Percentiles rank a stretch among this genome's conserved stretches.
phyloP scores from a whole-genome alignment of 108 stramenopile species.

The Craspedostauros australis region DNA sequence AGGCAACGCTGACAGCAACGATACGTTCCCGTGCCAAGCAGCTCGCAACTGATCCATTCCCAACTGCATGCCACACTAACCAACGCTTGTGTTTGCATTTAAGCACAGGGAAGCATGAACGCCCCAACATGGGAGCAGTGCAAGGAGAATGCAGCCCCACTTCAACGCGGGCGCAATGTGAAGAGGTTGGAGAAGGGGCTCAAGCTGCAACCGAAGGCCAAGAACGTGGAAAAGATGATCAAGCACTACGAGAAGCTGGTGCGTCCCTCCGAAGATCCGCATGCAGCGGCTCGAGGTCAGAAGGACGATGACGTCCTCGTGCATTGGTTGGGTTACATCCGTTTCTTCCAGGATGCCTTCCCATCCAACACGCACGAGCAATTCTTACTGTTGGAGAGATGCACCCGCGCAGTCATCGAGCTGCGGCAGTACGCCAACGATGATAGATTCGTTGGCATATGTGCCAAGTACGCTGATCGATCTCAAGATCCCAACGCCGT shows the following conservation, averaged over 20 bases:
- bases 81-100: too few relatives aligned
- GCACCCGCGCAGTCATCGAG: conserved; percentile 53
- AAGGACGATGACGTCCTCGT: conserved; percentile 48
- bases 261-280: conserved; percentile 47
- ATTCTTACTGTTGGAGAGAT: conserved; percentile 79
- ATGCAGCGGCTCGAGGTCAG: conserved; percentile 36
- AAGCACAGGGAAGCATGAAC: too few relatives aligned
- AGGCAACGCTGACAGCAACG: too few relatives aligned
- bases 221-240: conserved; percentile 31
- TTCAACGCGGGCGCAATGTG: conserved; percentile 69
- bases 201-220: conserved; percentile 5
- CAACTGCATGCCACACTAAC: too few relatives aligned
- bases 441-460: conserved; percentile 65
- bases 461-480: conserved; percentile 76
- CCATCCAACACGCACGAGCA: conserved; percentile 67
- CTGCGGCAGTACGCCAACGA: conserved; percentile 60
- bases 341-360: conserved; percentile 59
- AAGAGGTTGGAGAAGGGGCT: conserved; percentile 29
- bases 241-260: conserved; percentile 48
- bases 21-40: too few relatives aligned
- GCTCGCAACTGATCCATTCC: too few relatives aligned
- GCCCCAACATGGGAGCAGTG: conserved; percentile 63
- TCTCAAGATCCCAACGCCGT: conserved; percentile 54
- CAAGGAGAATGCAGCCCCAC: conserved; percentile 83
- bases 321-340: conserved; percentile 81